A percentile compares a stretch with the other conserved stretches of the same genome.
These are phyloP conservation scores for Adansonia madagascariensis DNA, from an alignment of 441 rosid species.

Conservation along the genomic window DNA sequence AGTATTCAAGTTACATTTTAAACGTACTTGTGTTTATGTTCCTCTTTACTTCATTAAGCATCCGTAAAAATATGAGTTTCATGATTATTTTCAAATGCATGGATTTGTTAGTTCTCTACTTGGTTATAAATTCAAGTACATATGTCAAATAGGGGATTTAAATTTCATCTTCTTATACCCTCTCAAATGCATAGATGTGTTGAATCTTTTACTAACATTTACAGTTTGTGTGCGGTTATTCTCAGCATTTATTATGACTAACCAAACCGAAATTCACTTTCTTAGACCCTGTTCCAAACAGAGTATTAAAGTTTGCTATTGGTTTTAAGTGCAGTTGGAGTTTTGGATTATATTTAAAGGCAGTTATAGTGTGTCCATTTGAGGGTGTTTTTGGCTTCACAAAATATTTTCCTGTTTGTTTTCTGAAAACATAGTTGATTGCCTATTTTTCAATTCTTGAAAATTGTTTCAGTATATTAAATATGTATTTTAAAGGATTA, in stretches of 20 bases:
- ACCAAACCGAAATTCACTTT: neutral
- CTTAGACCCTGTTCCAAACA: neutral
- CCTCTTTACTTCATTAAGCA: neutral
- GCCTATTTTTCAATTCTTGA: neutral
- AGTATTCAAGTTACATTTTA: conserved; percentile 26
- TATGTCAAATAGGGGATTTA: neutral
- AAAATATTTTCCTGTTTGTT: neutral
- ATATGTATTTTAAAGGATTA: neutral
- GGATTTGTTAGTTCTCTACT: neutral
- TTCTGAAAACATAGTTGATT: neutral
- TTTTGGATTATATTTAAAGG: too few relatives aligned
- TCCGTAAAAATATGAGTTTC: neutral
- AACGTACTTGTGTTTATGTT: neutral
- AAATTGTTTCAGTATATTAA: neutral
- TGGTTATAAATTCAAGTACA: neutral
- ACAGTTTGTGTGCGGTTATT: neutral
- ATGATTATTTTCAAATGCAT: neutral
- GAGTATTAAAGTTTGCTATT: neutral
- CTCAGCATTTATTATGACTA: neutral
- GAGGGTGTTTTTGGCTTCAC: neutral
- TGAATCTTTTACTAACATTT: neutral
- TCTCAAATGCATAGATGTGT: neutral
- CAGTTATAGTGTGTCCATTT: neutral
- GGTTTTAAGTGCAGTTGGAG: neutral
- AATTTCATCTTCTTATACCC: neutral